These are phyloP conservation scores for Eucalyptus erythrocorys DNA, from an alignment of 345 rosid species.

Conservation along the genomic window DNA sequence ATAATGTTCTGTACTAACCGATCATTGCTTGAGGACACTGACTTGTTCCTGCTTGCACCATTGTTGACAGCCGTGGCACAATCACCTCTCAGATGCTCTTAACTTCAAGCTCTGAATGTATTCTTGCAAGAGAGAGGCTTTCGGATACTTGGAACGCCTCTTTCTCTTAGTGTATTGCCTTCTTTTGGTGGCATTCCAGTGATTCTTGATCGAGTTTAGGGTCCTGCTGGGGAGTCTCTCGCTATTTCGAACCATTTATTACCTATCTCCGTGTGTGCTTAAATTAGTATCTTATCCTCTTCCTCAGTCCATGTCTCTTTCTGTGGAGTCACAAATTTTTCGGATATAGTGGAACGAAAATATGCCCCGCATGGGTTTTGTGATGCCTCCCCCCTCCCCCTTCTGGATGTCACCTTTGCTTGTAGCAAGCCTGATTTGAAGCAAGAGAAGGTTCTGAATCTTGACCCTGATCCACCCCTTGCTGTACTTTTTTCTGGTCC, in stretches of 20 bases:
- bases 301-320: constrained; percentile 90
- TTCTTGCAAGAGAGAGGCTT: constrained; percentile 69
- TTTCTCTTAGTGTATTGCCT: constrained; percentile 78
- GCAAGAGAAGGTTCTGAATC: too few species aligned
- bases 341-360: background rate
- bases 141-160: constrained; percentile 65
- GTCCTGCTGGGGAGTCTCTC: constrained; percentile 83
- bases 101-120: constrained; percentile 82
- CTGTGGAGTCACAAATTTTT: constrained; percentile 10
- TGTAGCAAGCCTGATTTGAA: too few species aligned
- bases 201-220: constrained; percentile 94
- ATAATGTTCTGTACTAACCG: constrained; percentile 30
- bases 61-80: background rate
- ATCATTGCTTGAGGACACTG: constrained; percentile 7
- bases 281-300: constrained; percentile 68
- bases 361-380: background rate
- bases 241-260: constrained; percentile 98
- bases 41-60: background rate
- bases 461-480: too few species aligned
- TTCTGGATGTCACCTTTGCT: too few species aligned
- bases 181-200: constrained; percentile 97
- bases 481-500: too few species aligned
- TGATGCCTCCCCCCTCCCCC: too few species aligned
- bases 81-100: background rate
- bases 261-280: constrained; percentile 68